Percentiles rank a stretch among this genome's conserved stretches.
These are phyloP conservation scores for Eucalyptus globulus DNA, from an alignment of 345 rosid genomes.

Conservation along the genomic window DNA sequence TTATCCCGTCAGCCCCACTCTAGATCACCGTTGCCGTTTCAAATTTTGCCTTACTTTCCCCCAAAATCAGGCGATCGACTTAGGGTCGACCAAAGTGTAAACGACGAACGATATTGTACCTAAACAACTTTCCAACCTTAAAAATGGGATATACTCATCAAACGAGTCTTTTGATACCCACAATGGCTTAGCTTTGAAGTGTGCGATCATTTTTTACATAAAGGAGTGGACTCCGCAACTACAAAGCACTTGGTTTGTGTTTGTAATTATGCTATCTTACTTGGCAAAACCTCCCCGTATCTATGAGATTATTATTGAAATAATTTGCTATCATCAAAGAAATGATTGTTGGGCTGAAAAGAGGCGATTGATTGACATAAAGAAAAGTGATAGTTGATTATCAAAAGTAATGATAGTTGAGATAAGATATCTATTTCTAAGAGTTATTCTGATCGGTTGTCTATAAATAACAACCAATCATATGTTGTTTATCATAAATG, in stretches of 20 bases:
- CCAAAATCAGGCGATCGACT: not conserved
- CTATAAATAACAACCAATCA: no score
- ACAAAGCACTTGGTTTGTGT: not conserved
- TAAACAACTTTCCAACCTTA: not conserved
- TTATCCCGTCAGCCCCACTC: not conserved
- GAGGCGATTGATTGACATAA: not conserved
- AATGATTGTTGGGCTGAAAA: not conserved
- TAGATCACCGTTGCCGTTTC: not conserved
- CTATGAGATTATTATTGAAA: not conserved
- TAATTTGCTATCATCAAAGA: no score
- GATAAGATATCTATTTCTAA: not conserved
- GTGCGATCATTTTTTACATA: not conserved
- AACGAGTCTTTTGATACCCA: not conserved
- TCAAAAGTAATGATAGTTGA: not conserved
- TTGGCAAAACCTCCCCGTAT: not conserved
- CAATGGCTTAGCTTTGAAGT: not conserved
- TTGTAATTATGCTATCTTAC: not conserved
- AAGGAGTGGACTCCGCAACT: not conserved
- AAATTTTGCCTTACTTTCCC: not conserved
- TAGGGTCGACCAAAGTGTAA: not conserved
- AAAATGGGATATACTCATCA: not conserved
- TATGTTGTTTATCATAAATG: not conserved
- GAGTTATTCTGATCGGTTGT: not conserved
- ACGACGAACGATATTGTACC: not conserved
- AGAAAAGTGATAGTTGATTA: not conserved